These are phyloP conservation scores for Phellopilus nigrolimitatus DNA, from an alignment of 1,284 basidiomycete genomes.

Conservation along the genomic window DNA sequence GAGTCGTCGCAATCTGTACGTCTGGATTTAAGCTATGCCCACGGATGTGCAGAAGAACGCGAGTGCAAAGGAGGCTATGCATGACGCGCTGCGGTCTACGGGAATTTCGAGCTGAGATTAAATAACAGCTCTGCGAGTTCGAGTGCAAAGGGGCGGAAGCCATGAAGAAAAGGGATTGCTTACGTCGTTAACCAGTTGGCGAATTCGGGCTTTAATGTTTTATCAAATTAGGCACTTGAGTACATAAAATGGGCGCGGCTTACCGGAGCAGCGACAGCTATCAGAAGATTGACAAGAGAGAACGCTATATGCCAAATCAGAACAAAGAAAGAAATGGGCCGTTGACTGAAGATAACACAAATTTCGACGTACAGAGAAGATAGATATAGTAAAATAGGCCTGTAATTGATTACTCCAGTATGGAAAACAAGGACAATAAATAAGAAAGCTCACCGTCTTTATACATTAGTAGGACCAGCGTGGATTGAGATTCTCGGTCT, in stretches of 20 bases:
- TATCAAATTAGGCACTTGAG: neutral
- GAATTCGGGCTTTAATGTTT: constrained; percentile 20
- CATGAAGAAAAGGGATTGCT: constrained; percentile 17
- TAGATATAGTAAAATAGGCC: constrained; percentile 40
- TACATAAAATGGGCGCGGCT: constrained; percentile 13
- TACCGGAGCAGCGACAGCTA: constrained; percentile 36
- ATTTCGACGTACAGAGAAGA: constrained; percentile 30
- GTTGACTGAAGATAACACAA: neutral
- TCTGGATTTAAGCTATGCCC: constrained; percentile 17
- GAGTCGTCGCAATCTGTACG: neutral
- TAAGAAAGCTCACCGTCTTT: constrained; percentile 33
- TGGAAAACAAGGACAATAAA: neutral
- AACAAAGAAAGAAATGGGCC: neutral
- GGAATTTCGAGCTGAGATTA: neutral
- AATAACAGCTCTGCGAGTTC: neutral
- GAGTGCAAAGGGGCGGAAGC: neutral
- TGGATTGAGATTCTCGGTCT: constrained; percentile 34
- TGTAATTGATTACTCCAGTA: constrained; percentile 16
- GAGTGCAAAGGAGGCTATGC: constrained; percentile 39
- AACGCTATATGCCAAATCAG: constrained; percentile 27
- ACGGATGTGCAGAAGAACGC: constrained; percentile 38
- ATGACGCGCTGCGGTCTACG: constrained; percentile 38
- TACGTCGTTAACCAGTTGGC: constrained; percentile 40
- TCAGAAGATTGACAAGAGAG: constrained; percentile 38
- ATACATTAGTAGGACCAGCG: constrained; percentile 37